Evolutionary conservation across 805 yeast genomes (phyloP).

Genomic region (Sporopachydermia lactativora): DNA sequence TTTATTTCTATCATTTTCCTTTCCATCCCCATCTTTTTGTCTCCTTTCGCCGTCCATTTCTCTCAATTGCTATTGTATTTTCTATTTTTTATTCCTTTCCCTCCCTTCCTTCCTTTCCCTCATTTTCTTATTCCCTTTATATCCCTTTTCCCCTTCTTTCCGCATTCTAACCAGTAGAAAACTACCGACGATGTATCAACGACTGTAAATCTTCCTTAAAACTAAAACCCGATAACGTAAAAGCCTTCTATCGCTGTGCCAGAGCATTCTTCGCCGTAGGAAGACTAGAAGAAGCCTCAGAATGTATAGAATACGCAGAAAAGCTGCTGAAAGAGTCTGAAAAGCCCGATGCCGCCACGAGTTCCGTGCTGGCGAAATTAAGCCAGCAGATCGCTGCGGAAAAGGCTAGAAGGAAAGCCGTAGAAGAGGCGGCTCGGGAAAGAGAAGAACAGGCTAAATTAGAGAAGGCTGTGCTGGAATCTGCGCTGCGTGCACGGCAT

Average conservation of each 20-base stretch:
- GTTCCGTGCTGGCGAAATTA: neutral
- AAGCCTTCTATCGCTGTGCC: conserved; percentile 78
- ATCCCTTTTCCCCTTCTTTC: no score
- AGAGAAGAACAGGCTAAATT: conserved; percentile 22
- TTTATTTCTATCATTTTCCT: no score
- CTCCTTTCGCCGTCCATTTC: no score
- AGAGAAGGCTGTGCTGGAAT: conserved; percentile 27
- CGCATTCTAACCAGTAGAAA: conserved; percentile 24
- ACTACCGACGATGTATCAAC: conserved; percentile 73
- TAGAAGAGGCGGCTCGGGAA: conserved; percentile 17
- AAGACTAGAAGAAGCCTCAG: conserved; percentile 50
- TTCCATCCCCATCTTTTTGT: no score
- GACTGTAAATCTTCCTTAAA: conserved; percentile 66
- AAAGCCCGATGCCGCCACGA: conserved; percentile 6
- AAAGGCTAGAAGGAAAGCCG: conserved; percentile 10
- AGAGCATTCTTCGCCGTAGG: conserved; percentile 63
- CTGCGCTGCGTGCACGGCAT: conserved; percentile 51
- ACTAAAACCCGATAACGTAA: conserved; percentile 54
- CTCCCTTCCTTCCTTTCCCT: no score
- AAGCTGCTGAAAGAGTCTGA: conserved; percentile 15
- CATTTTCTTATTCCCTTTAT: no score
- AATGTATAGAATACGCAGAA: conserved; percentile 35
- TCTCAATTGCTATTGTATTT: no score
- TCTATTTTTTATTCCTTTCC: no score
- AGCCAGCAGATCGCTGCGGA: neutral